Percentiles rank a stretch among this genome's conserved stretches.
These are phyloP conservation scores for Durio zibethinus DNA, from an alignment of 345 rosid genomes.

Conservation along the genomic window DNA sequence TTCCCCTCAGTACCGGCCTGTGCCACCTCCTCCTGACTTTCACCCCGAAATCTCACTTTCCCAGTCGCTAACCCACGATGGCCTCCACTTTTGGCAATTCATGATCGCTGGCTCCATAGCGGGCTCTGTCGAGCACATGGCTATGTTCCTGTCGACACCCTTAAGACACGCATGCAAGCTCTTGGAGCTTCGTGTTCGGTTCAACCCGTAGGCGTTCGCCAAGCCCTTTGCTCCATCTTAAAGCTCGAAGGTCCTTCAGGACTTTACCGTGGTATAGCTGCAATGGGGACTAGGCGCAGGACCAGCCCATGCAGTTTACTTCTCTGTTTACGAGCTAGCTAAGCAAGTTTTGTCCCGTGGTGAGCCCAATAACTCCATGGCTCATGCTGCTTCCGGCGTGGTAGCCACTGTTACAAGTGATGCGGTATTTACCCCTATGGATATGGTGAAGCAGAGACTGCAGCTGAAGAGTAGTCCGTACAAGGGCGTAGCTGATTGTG, in stretches of 20 bases:
- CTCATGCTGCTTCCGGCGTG: slow-evolving; percentile 64
- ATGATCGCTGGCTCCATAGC: slow-evolving; percentile 95
- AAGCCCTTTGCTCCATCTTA: slow-evolving; percentile 49
- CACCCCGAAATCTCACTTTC: slow-evolving; percentile 38
- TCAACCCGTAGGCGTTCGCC: slow-evolving; percentile 42
- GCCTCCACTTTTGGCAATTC: slow-evolving; percentile 90
- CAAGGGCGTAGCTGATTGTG: slow-evolving; percentile 58
- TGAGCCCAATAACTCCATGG: slow-evolving; percentile 43
- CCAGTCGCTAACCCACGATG: slow-evolving; percentile 48
- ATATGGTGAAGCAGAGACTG: slow-evolving; percentile 78
- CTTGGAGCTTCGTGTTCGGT: slow-evolving; percentile 43
- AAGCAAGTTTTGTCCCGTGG: slow-evolving; percentile 49
- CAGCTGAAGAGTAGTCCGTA: slow-evolving; percentile 49
- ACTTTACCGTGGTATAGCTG: slow-evolving; percentile 66
- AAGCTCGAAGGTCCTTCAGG: slow-evolving; percentile 50
- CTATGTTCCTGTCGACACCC: slow-evolving; percentile 79
- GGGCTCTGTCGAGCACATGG: slow-evolving; percentile 88
- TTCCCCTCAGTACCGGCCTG: slow-evolving; percentile 43
- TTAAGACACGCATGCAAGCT: slow-evolving; percentile 83
- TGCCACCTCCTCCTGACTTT: slow-evolving; percentile 36
- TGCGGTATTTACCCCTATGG: slow-evolving; percentile 71
- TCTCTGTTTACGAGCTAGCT: slow-evolving; percentile 60
- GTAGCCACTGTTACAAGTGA: slow-evolving; percentile 66
- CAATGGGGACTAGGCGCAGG: slow-evolving; percentile 89
- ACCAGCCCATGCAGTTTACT: slow-evolving; percentile 77